Percentiles rank a stretch among this genome's conserved stretches.
Evolutionary conservation across 1,284 basidiomycete species (phyloP).

Genomic region (Moesziomyces sp.): DNA sequence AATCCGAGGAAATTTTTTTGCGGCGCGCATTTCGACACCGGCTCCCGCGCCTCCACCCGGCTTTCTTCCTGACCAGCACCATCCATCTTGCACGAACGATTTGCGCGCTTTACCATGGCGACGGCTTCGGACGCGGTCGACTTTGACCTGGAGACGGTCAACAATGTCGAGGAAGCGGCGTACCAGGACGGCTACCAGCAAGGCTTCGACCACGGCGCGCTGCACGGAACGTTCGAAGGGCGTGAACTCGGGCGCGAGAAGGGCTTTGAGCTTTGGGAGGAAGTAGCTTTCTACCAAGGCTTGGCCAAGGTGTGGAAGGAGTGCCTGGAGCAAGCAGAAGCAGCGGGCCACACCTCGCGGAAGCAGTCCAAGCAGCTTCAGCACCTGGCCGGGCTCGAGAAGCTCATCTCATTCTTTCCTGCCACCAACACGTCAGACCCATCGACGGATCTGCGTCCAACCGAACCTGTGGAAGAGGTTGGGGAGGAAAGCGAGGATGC

Average conservation of each 20-base stretch:
- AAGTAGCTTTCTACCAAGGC: slow-evolving; percentile 90
- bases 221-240: slow-evolving; percentile 91
- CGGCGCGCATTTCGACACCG: not conserved
- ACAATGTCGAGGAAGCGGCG: slow-evolving; percentile 71
- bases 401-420: slow-evolving; percentile 80
- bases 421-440: slow-evolving; percentile 68
- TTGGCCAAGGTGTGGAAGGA: slow-evolving; percentile 77
- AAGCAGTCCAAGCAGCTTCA: slow-evolving; percentile 70
- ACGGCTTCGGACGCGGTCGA: slow-evolving; percentile 15
- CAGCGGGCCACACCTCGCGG: slow-evolving; percentile 32
- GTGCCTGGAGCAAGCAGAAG: slow-evolving; percentile 30
- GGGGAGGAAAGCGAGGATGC: slow-evolving; percentile 61
- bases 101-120: slow-evolving; percentile 5
- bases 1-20: slow-evolving; percentile 15
- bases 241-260: slow-evolving; percentile 89
- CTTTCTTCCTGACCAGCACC: slow-evolving; percentile 37
- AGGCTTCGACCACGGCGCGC: slow-evolving; percentile 83
- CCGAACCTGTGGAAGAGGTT: slow-evolving; percentile 7
- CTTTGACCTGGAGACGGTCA: slow-evolving; percentile 53
- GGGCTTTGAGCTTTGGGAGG: slow-evolving; percentile 96
- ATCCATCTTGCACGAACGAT: slow-evolving; percentile 2
- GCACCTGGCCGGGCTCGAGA: slow-evolving; percentile 77
- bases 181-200: slow-evolving; percentile 81
- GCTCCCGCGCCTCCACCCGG: slow-evolving; percentile 10
- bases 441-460: slow-evolving; percentile 30